Conservation (phyloP, 768 basidiomycete genomes). For the Lentinula aciculospora region DNA sequence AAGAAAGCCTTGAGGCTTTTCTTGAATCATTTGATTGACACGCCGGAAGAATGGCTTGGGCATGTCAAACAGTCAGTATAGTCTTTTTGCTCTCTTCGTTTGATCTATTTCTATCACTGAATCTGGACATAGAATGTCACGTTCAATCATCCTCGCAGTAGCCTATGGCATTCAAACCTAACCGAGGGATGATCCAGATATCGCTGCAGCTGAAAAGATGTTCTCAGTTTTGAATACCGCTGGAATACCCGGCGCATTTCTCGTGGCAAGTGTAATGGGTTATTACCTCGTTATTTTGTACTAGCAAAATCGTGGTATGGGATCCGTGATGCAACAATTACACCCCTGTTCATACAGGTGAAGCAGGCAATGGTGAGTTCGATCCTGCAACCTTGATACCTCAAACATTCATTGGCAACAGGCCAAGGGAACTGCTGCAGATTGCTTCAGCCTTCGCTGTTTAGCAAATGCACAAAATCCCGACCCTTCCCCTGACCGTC, state of each 20-base stretch:
- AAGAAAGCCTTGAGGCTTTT: not conserved
- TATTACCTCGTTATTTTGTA: no score
- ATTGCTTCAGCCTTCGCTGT: not conserved
- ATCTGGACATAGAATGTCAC: constrained; percentile 27
- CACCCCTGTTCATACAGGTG: not conserved
- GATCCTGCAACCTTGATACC: not conserved
- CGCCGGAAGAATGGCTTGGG: not conserved
- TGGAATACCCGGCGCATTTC: constrained; percentile 32
- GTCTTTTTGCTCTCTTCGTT: not conserved
- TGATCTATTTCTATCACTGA: constrained; percentile 5
- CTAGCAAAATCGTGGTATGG: not conserved
- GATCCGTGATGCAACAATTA: not conserved
- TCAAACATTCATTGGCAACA: not conserved
- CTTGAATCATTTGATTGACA: not conserved
- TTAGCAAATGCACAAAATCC: not conserved
- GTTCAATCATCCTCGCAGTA: constrained; percentile 31
- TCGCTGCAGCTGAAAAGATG: constrained; percentile 34
- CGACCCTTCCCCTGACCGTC: not conserved
- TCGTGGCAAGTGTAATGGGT: constrained; percentile 27
- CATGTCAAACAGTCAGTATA: constrained; percentile 4
- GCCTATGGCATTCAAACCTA: constrained; percentile 42
- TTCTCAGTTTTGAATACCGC: constrained; percentile 26
- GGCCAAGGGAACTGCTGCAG: not conserved
- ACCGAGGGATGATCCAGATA: constrained; percentile 35
- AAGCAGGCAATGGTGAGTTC: not conserved